These are phyloP conservation scores for Daphne laureola DNA, from an alignment of 441 rosid species.

Conservation along the genomic window DNA sequence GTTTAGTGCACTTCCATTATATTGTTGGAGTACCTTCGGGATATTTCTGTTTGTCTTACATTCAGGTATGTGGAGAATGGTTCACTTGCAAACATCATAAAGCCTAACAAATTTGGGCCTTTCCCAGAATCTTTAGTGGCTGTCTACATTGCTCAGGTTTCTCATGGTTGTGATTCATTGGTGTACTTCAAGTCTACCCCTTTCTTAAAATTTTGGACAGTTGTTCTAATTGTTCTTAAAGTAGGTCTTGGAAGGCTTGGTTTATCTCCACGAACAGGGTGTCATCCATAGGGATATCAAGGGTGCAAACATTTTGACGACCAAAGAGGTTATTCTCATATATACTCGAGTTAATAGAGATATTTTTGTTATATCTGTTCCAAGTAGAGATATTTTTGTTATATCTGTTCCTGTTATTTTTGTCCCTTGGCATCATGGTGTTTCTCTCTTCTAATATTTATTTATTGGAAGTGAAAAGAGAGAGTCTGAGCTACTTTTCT, in stretches of 20 bases:
- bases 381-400: no score
- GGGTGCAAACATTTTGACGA: constrained; percentile 96
- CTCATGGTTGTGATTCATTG: constrained; percentile 19
- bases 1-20: constrained; percentile 6
- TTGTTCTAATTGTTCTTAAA: constrained; percentile 18
- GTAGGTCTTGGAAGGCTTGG: constrained; percentile 98
- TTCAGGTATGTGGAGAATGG: constrained; percentile 98
- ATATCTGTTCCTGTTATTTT: constrained; percentile 1
- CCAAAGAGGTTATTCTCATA: constrained; percentile 63
- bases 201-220: constrained; percentile 1
- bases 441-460: no score
- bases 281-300: constrained; percentile 99
- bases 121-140: constrained; percentile 97
- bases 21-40: constrained; percentile 11
- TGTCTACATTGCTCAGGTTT: constrained; percentile 96
- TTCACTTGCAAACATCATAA: constrained; percentile 96
- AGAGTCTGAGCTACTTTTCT: neutral
- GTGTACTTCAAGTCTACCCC: constrained; percentile 9
- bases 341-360: no score
- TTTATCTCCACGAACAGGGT: constrained; percentile 97
- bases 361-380: no score
- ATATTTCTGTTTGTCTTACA: constrained; percentile 15
- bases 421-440: no score
- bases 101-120: constrained; percentile 99
- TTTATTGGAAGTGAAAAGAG: no score